phyloP scores from a whole-genome alignment of 1,284 basidiomycete species.

The Leucoagaricus sp. region DNA sequence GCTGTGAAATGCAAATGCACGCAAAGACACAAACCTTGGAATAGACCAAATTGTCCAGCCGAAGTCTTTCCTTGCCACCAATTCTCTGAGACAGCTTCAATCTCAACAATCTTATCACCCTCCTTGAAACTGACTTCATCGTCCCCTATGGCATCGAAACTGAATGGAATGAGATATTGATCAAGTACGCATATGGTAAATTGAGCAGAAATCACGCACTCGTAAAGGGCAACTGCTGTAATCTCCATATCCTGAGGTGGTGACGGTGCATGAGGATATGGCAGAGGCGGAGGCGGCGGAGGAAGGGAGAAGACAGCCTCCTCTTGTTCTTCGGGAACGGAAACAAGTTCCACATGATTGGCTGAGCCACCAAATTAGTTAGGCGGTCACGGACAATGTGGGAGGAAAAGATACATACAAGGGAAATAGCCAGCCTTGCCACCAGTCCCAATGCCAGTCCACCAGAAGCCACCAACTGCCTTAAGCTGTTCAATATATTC shows the following conservation, averaged over 20 bases:
- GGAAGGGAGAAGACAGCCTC: slow-evolving; percentile 36
- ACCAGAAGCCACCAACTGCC: slow-evolving; percentile 84
- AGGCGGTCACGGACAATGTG: not conserved
- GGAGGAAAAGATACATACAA: slow-evolving; percentile 41
- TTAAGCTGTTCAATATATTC: slow-evolving; percentile 83
- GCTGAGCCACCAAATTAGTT: slow-evolving; percentile 37
- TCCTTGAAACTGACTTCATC: slow-evolving; percentile 87
- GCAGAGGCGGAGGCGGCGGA: slow-evolving; percentile 35
- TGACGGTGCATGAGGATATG: slow-evolving; percentile 30
- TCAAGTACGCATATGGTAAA: not conserved
- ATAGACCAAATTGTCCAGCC: slow-evolving; percentile 71
- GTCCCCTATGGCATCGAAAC: slow-evolving; percentile 85
- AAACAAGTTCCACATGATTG: slow-evolving; percentile 81
- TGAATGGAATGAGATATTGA: slow-evolving; percentile 28
- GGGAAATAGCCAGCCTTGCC: slow-evolving; percentile 78
- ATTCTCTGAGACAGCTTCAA: slow-evolving; percentile 76
- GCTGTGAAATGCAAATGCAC: not conserved
- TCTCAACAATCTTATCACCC: slow-evolving; percentile 75
- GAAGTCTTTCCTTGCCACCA: slow-evolving; percentile 85
- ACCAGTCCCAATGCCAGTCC: slow-evolving; percentile 69
- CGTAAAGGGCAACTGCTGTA: slow-evolving; percentile 75
- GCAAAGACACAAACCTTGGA: slow-evolving; percentile 68
- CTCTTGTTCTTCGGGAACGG: slow-evolving; percentile 40
- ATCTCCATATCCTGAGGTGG: slow-evolving; percentile 51
- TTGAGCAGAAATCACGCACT: slow-evolving; percentile 49